These are phyloP conservation scores for Ganoderma resinaceum DNA, from an alignment of 1,284 basidiomycete species.

Conservation along the genomic window DNA sequence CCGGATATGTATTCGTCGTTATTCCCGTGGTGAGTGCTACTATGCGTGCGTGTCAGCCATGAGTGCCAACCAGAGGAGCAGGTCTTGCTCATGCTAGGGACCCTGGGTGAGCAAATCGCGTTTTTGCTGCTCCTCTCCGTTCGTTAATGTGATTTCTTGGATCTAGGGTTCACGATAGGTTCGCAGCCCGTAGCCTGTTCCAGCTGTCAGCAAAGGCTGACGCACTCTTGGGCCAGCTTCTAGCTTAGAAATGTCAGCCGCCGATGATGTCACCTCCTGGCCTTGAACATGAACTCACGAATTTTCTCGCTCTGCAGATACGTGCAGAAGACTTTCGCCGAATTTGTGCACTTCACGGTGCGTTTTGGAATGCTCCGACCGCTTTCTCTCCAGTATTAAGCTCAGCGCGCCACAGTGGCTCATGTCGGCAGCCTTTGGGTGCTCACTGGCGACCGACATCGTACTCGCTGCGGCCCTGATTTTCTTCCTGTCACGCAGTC, in stretches of 20 bases:
- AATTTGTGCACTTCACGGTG: slow-evolving; percentile 1
- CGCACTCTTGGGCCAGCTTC: background rate
- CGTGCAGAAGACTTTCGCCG: background rate
- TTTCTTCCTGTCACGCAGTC: background rate
- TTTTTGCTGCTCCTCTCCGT: no score
- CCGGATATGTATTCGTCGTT: background rate
- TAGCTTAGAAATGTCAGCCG: background rate
- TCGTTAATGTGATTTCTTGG: background rate
- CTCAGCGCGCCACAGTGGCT: background rate
- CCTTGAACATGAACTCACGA: background rate
- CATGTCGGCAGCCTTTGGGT: background rate
- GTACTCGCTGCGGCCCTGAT: background rate
- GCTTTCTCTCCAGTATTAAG: background rate
- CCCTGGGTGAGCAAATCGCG: background rate
- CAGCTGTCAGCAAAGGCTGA: background rate
- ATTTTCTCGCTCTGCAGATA: background rate
- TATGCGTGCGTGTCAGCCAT: background rate
- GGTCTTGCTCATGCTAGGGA: background rate
- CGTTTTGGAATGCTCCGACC: no score
- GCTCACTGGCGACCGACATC: background rate
- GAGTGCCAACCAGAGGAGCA: background rate
- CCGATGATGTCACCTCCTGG: no score
- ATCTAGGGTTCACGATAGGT: background rate
- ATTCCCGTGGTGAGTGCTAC: background rate
- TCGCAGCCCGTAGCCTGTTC: background rate